These are phyloP conservation scores for Pyricularia grisea DNA, from an alignment of 2,329 filamentous ascomycete genomes.

Conservation along the genomic window DNA sequence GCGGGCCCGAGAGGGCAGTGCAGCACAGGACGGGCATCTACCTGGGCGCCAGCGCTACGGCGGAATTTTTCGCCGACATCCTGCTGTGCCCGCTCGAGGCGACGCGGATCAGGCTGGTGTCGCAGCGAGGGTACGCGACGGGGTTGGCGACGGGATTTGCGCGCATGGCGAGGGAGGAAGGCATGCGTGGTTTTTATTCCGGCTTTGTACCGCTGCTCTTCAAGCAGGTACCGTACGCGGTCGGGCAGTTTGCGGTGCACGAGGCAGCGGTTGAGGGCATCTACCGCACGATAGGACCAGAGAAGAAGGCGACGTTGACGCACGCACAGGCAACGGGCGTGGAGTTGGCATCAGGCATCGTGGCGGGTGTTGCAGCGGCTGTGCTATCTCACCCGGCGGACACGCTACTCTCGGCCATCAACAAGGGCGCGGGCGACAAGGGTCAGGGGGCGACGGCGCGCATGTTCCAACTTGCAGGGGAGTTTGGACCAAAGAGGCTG, in stretches of 20 bases:
- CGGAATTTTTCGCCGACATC: conserved; percentile 67
- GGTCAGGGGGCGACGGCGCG: conserved; percentile 36
- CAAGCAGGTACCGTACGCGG: conserved; percentile 89
- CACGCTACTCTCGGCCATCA: conserved; percentile 44
- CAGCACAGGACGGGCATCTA: conserved; percentile 51
- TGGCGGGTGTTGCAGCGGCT: conserved; percentile 82
- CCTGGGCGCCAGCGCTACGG: conserved; percentile 59
- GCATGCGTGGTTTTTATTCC: conserved; percentile 77
- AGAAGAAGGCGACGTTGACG: conserved; percentile 57
- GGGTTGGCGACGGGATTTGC: conserved; percentile 63
- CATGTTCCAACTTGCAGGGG: conserved; percentile 40
- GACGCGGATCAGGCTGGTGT: conserved; percentile 68
- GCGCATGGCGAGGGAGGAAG: conserved; percentile 68
- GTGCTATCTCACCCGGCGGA: conserved; percentile 86
- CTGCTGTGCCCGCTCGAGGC: conserved; percentile 87
- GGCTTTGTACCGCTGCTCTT: conserved; percentile 81
- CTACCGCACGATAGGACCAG: conserved; percentile 57
- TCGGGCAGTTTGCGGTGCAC: conserved; percentile 90
- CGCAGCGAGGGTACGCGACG: conserved; percentile 66
- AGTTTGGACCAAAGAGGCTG: conserved; percentile 40
- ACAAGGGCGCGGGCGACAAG: conserved; percentile 42
- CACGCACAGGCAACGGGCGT: conserved; percentile 67
- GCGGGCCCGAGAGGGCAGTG: conserved; percentile 34
- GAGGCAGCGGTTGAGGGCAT: conserved; percentile 77
- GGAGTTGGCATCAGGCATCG: conserved; percentile 77